These are phyloP conservation scores for Coniochaeta prunicola DNA, from an alignment of 2,329 filamentous ascomycete species.

Conservation along the genomic window DNA sequence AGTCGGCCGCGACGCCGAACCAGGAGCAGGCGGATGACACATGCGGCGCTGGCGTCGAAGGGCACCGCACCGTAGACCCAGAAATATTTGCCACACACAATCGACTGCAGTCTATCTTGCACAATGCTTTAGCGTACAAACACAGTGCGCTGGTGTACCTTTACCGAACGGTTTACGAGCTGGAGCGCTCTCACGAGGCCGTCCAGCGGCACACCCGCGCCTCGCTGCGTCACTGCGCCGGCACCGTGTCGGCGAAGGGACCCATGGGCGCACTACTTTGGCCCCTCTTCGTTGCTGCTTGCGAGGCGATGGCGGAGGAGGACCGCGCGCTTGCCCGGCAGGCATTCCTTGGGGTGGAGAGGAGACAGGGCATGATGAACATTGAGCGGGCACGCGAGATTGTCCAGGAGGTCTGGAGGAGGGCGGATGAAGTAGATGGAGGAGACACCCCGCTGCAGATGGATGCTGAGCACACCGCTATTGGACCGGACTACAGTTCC, in stretches of 20 bases:
- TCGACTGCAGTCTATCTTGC: constrained; percentile 45
- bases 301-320: constrained; percentile 42
- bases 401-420: constrained; percentile 53
- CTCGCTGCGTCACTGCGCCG: constrained; percentile 45
- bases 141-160: constrained; percentile 52
- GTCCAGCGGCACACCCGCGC: constrained; percentile 47
- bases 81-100: constrained; percentile 22
- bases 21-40: neutral
- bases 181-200: constrained; percentile 34
- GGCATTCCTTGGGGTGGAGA: constrained; percentile 45
- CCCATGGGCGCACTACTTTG: constrained; percentile 59
- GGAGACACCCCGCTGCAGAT: constrained; percentile 9
- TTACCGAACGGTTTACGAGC: constrained; percentile 45
- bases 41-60: neutral
- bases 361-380: constrained; percentile 58
- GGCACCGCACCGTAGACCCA: neutral
- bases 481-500: constrained; percentile 3
- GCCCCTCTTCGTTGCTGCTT: constrained; percentile 57
- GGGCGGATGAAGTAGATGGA: constrained; percentile 29
- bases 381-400: constrained; percentile 55
- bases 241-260: constrained; percentile 46
- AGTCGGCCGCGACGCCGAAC: neutral
- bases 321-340: constrained; percentile 45
- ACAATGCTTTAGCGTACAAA: constrained; percentile 54
- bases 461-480: constrained; percentile 7